Base-by-base conservation (phyloP, 495 filamentous ascomycete species). In the Aspergillus ellipticus region DNA sequence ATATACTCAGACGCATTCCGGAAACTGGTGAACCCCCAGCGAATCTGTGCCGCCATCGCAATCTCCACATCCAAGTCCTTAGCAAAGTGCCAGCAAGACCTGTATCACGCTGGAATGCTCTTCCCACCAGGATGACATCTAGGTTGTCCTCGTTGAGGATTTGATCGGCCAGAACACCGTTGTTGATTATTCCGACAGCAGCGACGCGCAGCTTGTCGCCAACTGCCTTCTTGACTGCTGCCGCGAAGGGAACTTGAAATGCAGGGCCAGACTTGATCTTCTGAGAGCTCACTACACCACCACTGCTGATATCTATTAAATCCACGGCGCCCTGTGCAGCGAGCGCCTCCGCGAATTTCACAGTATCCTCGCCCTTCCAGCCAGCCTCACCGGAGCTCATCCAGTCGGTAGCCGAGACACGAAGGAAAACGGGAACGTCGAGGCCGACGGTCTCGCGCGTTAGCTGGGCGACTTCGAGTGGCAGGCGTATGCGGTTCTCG, bases 61-160 rank as follows among this genome's bases (percentile, higher is more conserved):
- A 88, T 83, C 56, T 84, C 74, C 11, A 85, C 70, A 9, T 77
- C 80, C 42, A 90, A 59, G 45, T 90, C 86, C 59, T 89, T 82
- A 0, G 86, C 88, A 74, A 79, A 89, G 0, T 71, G 62, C 81
- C 87, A 88, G 87, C 85, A 37, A 89, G 57, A 5, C 81, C 79
- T 0, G 87, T 85, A 58, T 89, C 84, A 71, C 86, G 86, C 66
- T 85, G 82, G 67, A 89, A 91, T 51, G 75, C 76, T 6, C 88
- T 69, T 0, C 88, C 88, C 6, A 80, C 78, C 39, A 85, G 68
- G 6, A 81, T 75, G 7, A 85, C 64, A 66, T 90, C 88, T 8
- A 88, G 58, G 0, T 72, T 75, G 4, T 79, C 72, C 19, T 80
- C 75, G 53, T 85, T 77, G 8, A 88, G 57, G 43, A 78, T 41